Evolutionary conservation across 257 asterid genomes (phyloP), one percentile per base, ranked within the genome.

Genomic region (Solanum virginianum): DNA sequence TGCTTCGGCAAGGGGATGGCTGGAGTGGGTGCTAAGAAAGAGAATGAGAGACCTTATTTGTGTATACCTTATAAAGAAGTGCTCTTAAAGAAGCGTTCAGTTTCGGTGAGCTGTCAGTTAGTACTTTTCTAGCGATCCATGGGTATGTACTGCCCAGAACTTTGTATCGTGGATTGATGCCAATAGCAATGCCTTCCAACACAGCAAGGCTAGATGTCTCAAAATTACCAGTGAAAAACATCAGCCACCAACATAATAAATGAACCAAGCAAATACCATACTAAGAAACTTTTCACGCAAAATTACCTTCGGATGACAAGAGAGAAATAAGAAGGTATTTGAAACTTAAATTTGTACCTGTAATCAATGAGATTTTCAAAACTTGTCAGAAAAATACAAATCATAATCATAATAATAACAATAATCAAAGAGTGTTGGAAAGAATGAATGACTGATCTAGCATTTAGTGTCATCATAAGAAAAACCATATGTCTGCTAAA

Each of bases 141-240:
- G 99, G 99, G 86, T 96, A 96, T 20, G 99, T 95, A 88, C 94
- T 96, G 85, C 99, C 98, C 91, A 96, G 88, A 88, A 96, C 99
- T 91, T 96, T 96, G 92, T 96, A 96, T 86, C 89, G 85, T 70
- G 97, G 98, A 72, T 96, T 89, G 79, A 84, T 88, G 91, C 92
- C 88, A 83, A 96, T 88, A 77, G 98, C 99, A 85, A 96, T 95
- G 65, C 99, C 98, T 89, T 96, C 99, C 91, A 95, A 88, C 87
- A 96, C 98, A 72, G 99, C 99, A 20, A 96, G 95, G 90, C 99
- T 96, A 92, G 69, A 87, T 85, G 85, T 84, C 29, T 79, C 88
- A 90, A 69, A 91, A 84, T 71, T 70, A 62, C 68, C 60, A 24
- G 82, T 69, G 75, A 22, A 79, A 20, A 56, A 51, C 32, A 83